Evolutionary conservation across 1,284 basidiomycete species (phyloP).

Genomic region (Ustilago tritici): DNA sequence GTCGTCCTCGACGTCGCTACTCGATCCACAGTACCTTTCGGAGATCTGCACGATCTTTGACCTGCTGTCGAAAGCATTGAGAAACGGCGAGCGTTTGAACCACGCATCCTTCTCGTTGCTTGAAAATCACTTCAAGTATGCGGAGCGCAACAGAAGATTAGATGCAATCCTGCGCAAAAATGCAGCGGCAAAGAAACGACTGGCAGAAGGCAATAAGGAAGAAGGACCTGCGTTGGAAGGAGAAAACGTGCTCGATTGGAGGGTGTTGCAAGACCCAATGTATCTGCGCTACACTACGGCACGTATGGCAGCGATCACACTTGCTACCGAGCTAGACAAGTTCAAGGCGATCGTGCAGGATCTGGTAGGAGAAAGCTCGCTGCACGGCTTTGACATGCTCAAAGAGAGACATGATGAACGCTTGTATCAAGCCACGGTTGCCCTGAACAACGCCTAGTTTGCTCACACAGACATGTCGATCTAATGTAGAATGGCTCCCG

Average conservation of each 20-base stretch:
- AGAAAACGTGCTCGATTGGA: slow-evolving; percentile 37
- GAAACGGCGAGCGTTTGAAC: slow-evolving; percentile 48
- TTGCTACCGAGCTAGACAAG: slow-evolving; percentile 50
- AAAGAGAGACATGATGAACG: slow-evolving; percentile 41
- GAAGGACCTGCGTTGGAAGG: slow-evolving; percentile 2
- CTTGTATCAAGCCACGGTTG: slow-evolving; percentile 10
- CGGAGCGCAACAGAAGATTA: slow-evolving; percentile 26
- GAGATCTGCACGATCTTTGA: slow-evolving; percentile 54
- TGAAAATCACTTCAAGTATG: slow-evolving; percentile 46
- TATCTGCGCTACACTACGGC: slow-evolving; percentile 55
- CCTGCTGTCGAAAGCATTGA: slow-evolving; percentile 48
- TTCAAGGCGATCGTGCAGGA: slow-evolving; percentile 51
- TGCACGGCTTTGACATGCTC: slow-evolving; percentile 45
- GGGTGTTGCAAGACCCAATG: slow-evolving; percentile 43
- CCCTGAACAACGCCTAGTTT: slow-evolving; percentile 5
- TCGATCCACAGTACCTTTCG: slow-evolving; percentile 51
- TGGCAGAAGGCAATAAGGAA: neutral
- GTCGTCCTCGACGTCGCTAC: slow-evolving; percentile 47
- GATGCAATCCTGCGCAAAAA: slow-evolving; percentile 26
- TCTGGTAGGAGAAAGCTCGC: slow-evolving; percentile 49
- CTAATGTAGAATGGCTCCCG: neutral
- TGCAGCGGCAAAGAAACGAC: slow-evolving; percentile 7
- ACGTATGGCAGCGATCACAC: slow-evolving; percentile 51
- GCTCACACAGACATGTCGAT: neutral
- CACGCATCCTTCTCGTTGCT: slow-evolving; percentile 39